phyloP scores from a whole-genome alignment of 306 rosid species.

The Lagenaria siceraria region DNA sequence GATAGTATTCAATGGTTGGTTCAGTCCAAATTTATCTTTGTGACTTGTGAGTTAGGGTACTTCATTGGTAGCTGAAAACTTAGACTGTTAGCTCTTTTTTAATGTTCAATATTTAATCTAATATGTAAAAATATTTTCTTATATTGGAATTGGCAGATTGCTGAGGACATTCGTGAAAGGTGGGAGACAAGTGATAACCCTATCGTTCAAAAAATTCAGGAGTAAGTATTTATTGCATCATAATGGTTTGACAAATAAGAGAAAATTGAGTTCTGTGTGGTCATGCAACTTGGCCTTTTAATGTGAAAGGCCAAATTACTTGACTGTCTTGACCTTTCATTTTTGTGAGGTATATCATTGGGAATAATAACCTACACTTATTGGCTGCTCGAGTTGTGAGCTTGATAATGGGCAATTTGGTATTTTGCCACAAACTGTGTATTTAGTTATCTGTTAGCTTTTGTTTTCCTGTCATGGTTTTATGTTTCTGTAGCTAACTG shows the following conservation, averaged over 20 bases:
- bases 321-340: neutral
- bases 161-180: conserved; percentile 67
- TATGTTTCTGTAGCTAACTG: neutral
- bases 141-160: conserved; percentile 51
- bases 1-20: too few species aligned
- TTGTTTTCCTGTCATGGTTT: neutral
- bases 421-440: neutral
- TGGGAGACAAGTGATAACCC: conserved; percentile 72
- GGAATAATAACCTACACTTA: neutral
- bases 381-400: neutral
- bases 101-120: conserved; percentile 10
- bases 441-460: neutral
- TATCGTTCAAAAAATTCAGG: conserved; percentile 74
- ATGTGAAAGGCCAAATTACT: neutral
- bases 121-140: conserved; percentile 7
- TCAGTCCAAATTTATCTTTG: too few species aligned
- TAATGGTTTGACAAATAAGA: neutral
- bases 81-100: neutral
- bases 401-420: neutral
- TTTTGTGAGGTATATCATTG: neutral
- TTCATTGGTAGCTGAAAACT: too few species aligned
- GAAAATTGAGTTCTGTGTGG: neutral
- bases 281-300: neutral
- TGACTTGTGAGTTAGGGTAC: too few species aligned
- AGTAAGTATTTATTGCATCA: conserved; percentile 29